Evolutionary conservation across 164 flowering plant species (phyloP).

Genomic region (Macadamia tetraphylla): DNA sequence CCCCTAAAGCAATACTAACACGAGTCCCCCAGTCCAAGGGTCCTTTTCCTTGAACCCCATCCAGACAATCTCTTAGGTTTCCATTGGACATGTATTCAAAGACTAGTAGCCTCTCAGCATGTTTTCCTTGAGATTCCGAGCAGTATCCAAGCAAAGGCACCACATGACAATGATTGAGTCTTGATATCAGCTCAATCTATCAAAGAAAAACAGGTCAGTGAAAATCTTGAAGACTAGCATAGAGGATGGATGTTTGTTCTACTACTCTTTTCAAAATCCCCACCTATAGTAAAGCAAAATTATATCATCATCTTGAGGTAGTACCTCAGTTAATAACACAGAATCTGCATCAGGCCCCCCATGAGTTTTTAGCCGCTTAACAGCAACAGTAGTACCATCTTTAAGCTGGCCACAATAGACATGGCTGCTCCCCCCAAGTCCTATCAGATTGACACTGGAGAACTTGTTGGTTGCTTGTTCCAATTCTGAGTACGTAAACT

Average conservation of each 20-base stretch:
- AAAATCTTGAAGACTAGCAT: background rate
- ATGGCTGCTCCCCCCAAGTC: constrained; percentile 88
- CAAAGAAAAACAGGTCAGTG: background rate
- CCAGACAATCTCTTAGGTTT: constrained; percentile 78
- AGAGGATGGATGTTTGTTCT: background rate
- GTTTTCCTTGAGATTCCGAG: constrained; percentile 64
- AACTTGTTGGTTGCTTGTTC: constrained; percentile 77
- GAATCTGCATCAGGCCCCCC: constrained; percentile 65
- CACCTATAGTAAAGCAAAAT: background rate
- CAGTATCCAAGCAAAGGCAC: constrained; percentile 94
- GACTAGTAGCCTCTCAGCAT: constrained; percentile 71
- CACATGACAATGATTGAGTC: constrained; percentile 88
- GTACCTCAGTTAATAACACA: constrained; percentile 70
- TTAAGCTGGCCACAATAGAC: constrained; percentile 77
- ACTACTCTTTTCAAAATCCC: background rate
- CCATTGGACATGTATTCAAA: constrained; percentile 85
- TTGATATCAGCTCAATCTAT: constrained; percentile 82
- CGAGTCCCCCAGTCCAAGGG: constrained; percentile 75
- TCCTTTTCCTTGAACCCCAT: constrained; percentile 45
- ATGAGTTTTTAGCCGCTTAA: constrained; percentile 62
- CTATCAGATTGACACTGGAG: constrained; percentile 60
- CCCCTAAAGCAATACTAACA: constrained; percentile 84
- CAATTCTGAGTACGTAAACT: constrained; percentile 68
- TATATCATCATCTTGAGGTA: background rate
- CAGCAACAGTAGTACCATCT: constrained; percentile 74